Base-by-base conservation (phyloP, 1,284 basidiomycete genomes). In the Austroboletus niveus region DNA sequence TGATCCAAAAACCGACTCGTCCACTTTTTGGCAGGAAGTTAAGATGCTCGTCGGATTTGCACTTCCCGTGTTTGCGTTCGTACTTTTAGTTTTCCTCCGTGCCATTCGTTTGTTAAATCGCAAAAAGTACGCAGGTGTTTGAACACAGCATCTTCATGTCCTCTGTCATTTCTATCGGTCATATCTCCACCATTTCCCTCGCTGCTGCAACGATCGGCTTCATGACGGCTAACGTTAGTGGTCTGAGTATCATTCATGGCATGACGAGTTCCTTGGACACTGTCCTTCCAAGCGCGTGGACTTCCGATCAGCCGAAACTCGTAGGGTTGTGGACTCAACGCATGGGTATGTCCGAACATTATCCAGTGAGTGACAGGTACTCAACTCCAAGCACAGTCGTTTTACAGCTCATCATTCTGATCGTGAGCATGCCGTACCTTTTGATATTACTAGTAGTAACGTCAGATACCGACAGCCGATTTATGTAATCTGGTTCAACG, bases 321-420 rank as follows among this genome's bases (percentile, higher is more conserved):
- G 93, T 98, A 27, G 94, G 94, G 4, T 76, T 97, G 1, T 96
- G 94, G 94, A 76, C 89, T 9, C 92, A 95, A 68, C 77, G 94
- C 57, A 94, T 94, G 89, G 72, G 85, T 87, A 54, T 51, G 83
- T 72, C 8, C 14, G 10, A 20, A 42, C 2, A 4, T 24, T 11
- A 12, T 39, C 22, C 4, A 29, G 30, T 8, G 3, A 40, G 22
- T 5, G 8, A 3, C 2, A 14, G 10, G 30, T 29, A 4, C 39
- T 60, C 22, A 54, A 24, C 62, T 17, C 15, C n/a, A 12, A 15
- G 4, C 15, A 34, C 57, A 90, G 87, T 74, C 45, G 78, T 94
- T 43, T 80, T 93, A 7, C 83, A 89, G 74, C 65, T 76, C 9
- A 72, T 78, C 15, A 70, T 78, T 20, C 63, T 87, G 34, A 71